A percentile compares a stretch with the other conserved stretches of the same genome.
phyloP scores from a whole-genome alignment of 2,329 filamentous ascomycete genomes.

The Diaporthe sp. region DNA sequence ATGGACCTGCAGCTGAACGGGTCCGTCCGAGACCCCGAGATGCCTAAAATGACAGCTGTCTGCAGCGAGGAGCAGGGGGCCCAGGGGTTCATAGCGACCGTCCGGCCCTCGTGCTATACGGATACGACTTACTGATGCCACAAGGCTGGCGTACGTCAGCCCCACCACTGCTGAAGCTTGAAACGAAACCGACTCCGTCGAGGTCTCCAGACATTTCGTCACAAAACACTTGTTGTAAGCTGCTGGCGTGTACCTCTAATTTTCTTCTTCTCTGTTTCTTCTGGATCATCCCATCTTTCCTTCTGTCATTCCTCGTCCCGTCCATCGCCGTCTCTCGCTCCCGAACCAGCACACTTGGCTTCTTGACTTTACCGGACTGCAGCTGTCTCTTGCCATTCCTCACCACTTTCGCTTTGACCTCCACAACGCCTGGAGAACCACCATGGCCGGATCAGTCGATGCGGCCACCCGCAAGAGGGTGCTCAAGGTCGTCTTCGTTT shows the following conservation, averaged over 20 bases:
- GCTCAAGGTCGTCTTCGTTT: constrained; percentile 88
- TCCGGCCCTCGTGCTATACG: neutral
- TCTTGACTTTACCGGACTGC: neutral
- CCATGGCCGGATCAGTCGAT: constrained; percentile 62
- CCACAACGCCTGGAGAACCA: neutral
- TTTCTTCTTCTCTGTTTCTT: neutral
- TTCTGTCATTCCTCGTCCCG: neutral
- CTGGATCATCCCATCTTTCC: constrained; percentile 2
- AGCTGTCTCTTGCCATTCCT: neutral
- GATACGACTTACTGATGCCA: neutral
- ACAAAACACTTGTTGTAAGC: constrained; percentile 21
- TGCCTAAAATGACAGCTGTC: constrained; percentile 27
- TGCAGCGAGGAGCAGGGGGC: constrained; percentile 1
- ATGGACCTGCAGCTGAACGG: constrained; percentile 25
- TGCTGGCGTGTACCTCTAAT: neutral
- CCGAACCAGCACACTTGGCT: neutral
- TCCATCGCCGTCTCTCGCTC: neutral
- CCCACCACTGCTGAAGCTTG: constrained; percentile 11
- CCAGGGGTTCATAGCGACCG: neutral
- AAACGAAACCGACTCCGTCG: constrained; percentile 22
- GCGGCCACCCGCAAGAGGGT: constrained; percentile 80
- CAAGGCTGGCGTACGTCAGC: constrained; percentile 12
- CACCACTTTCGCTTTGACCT: constrained; percentile 9
- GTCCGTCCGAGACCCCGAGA: constrained; percentile 24
- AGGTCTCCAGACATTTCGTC: constrained; percentile 28